Base-by-base conservation (phyloP, 129 eudicot genomes). In the Tagetes erecta region DNA sequence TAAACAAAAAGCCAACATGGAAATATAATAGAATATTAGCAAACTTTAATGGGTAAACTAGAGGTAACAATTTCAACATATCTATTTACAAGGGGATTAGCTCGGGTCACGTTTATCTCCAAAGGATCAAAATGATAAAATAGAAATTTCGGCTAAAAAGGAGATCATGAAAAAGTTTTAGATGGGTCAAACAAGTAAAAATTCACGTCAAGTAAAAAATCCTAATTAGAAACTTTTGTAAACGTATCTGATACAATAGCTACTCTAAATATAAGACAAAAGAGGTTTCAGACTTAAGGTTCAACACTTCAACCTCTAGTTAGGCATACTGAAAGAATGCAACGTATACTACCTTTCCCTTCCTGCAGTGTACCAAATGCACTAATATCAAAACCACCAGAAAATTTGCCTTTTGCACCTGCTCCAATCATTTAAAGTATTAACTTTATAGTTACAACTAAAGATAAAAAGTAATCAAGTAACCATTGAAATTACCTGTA, bases 341-440 rank as follows among this genome's bases (percentile, higher is more conserved):
- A 20, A 20, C 27, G 27, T 20, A 90, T 14, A 51, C 57, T 3
- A 91, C 99, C 73, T 53, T 71, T 88, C 45, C 91, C 91, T 12
- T 67, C 83, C 80, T 88, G 97, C 57, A 95, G 75, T 79, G 77
- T 82, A 64, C 83, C 87, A 75, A 95, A 95, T 39, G 95, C 92
- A 72, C 79, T 76, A 36, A 95, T 91, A 78, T 95, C 97, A 78
- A 95, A 95, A 84, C 99, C 99, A 85, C 97, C 99, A 46, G 97
- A 95, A 83, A 95, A 95, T 76, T 86, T 88, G 4, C 99, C 97
- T 68, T 88, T 20, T 20, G 27, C 87, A 49, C 99, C 99, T 95
- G 92, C 62, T 80, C 81, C 74, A 68, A 75, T n/a, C 68, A 55
- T 37, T 72, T 42, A 37, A 64, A 40, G 6, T 38, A 55, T 51